Evolutionary conservation across 306 rosid species (phyloP), one percentile per base, ranked within the genome.

Genomic region (Arachis hypogaea): DNA sequence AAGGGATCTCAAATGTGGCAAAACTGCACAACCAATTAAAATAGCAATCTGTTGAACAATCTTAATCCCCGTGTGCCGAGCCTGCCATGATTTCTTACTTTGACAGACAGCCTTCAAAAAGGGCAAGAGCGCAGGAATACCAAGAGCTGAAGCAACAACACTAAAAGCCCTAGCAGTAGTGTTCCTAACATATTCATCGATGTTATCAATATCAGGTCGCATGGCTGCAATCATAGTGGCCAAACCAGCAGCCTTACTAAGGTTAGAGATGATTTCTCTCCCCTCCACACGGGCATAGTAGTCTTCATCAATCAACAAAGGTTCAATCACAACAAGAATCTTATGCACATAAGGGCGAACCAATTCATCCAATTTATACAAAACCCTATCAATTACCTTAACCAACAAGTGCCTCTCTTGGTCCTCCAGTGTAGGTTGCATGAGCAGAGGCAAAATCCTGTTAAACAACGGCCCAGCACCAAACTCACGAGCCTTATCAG

Each of bases 181-280:
- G 58, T 91, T 93, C 81, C 98, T 91, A 67, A 93, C 97, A 75
- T 93, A 93, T 38, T 93, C 97, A 77, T 91, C 97, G 4, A 91
- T 91, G 77, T 93, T 93, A 75, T 93, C 98, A n/a, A 93, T 93
- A 80, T 93, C 98, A 4, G 97, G 97, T 67, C 98, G 88, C 98
- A 93, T 93, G 11, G 98, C 97, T 44, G 98, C 98, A 76, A 93
- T 93, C 98, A 93, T 93, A 42, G 98, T 93, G 68, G 98, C 98
- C 86, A 93, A 77, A 38, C 98, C 98, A 77, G 98, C 98, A 12
- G 98, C 98, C 83, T 93, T 93, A 83, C 98, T 93, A 30, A 93
- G 93, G 81, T 93, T 93, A 30, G 98, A 93, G 10, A 93, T 93
- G 22, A 93, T 93, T 78, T 93, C 98, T 74, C 98, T 88, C 45